Evolutionary conservation across 768 basidiomycete species (phyloP).

Genomic region (Hortiboletus campestris): DNA sequence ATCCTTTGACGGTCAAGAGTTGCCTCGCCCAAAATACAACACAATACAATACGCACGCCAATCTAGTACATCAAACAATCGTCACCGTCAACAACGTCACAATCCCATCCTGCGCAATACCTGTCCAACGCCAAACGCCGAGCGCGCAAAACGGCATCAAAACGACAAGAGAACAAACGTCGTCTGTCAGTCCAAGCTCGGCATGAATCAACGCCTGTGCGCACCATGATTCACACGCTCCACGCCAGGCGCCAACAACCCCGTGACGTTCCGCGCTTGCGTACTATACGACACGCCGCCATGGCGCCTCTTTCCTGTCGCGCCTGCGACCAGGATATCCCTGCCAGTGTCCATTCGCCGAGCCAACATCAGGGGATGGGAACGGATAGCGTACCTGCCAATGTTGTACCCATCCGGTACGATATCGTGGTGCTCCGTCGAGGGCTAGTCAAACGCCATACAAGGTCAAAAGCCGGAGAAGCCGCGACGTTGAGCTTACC

Average conservation of each 20-base stretch:
- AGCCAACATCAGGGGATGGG: not conserved
- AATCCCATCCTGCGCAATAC: slow-evolving; percentile 59
- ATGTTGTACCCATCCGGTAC: slow-evolving; percentile 48
- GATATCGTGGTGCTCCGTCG: slow-evolving; percentile 39
- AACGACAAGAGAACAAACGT: not conserved
- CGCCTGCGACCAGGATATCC: slow-evolving; percentile 37
- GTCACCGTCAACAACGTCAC: slow-evolving; percentile 55
- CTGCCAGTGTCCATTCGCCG: slow-evolving; percentile 18
- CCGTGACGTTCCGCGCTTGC: slow-evolving; percentile 44
- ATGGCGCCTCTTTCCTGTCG: slow-evolving; percentile 40
- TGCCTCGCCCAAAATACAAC: not conserved
- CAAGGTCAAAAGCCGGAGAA: not conserved
- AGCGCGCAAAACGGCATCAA: not conserved
- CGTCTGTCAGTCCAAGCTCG: not conserved
- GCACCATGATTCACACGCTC: slow-evolving; percentile 53
- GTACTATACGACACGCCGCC: slow-evolving; percentile 49
- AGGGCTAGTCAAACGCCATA: slow-evolving; percentile 18
- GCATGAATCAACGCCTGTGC: not conserved
- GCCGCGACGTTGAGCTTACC: slow-evolving; percentile 11
- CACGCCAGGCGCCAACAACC: slow-evolving; percentile 52
- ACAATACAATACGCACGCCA: not conserved
- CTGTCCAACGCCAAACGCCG: slow-evolving; percentile 26
- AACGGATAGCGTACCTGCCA: slow-evolving; percentile 36
- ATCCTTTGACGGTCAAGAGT: not conserved
- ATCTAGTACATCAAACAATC: slow-evolving; percentile 28